phyloP scores from a whole-genome alignment of 345 rosid species.

The Euphorbia tirucalli region DNA sequence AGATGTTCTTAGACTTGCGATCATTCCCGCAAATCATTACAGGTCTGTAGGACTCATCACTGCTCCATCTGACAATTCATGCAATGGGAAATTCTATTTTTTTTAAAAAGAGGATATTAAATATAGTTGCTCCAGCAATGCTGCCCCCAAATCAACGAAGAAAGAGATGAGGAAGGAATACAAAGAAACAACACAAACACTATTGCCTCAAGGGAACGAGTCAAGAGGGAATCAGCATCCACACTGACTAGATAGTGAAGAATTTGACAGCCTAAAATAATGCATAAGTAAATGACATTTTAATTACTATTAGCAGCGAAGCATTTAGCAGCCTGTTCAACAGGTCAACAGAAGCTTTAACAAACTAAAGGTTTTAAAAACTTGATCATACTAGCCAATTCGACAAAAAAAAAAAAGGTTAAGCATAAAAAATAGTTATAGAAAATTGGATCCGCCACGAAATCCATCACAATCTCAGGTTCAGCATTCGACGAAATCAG shows the following conservation, averaged over 20 bases:
- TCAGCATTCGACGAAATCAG: no score
- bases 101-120: no score
- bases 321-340: no score
- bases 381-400: no score
- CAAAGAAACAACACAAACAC: neutral
- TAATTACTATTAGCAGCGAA: no score
- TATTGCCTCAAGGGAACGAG: neutral
- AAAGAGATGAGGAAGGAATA: neutral
- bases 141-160: neutral
- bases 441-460: no score
- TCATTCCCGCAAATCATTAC: slow-evolving; percentile 10
- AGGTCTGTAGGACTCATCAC: slow-evolving; percentile 8
- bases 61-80: neutral
- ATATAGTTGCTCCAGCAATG: neutral
- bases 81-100: neutral
- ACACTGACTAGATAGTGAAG: neutral
- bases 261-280: neutral
- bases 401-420: no score
- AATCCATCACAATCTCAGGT: no score
- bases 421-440: no score
- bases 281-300: no score
- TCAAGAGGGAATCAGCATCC: neutral
- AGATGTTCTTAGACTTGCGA: slow-evolving; percentile 10
- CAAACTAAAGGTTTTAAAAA: no score
- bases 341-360: no score